A percentile compares a stretch with the other conserved stretches of the same genome.
Conservation (phyloP, 352 stramenopile species). For the Globisporangium heterothallicum region DNA sequence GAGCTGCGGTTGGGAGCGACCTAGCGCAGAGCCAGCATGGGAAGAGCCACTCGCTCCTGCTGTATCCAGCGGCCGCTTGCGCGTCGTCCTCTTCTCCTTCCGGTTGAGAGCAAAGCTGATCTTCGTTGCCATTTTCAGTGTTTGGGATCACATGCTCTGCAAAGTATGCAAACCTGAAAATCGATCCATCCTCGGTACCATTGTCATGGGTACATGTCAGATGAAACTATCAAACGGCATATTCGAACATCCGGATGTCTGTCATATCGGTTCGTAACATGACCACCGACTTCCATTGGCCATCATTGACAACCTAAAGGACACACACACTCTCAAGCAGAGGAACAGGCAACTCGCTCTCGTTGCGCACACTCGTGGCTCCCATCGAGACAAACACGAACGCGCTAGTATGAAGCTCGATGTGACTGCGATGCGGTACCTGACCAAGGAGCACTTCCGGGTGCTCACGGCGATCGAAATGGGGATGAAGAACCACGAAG, state of each 20-base stretch:
- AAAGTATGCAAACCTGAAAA: too few species aligned
- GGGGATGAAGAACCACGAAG: conserved; percentile 98
- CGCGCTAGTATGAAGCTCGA: conserved; percentile 87
- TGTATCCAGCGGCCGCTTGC: conserved; percentile 12
- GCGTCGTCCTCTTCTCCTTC: conserved; percentile 13
- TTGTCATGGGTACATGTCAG: too few species aligned
- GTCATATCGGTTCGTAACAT: conserved; percentile 7
- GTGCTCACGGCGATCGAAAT: conserved; percentile 99
- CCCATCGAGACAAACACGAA: neutral
- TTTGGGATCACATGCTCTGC: too few species aligned
- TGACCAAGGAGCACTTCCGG: conserved; percentile 95
- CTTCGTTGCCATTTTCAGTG: conserved; percentile 11
- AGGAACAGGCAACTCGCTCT: neutral
- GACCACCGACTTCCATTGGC: conserved; percentile 3
- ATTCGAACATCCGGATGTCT: neutral
- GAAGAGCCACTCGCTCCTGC: neutral
- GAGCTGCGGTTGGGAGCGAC: neutral
- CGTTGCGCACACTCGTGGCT: neutral
- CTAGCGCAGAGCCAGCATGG: neutral
- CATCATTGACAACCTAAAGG: conserved; percentile 13
- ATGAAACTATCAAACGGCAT: too few species aligned
- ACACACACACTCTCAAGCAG: neutral
- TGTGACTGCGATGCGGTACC: conserved; percentile 91
- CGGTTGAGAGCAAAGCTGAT: conserved; percentile 28
- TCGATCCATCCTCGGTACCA: too few species aligned